Base-by-base conservation (phyloP, 1,284 basidiomycete genomes). In the Ustilago curta region DNA sequence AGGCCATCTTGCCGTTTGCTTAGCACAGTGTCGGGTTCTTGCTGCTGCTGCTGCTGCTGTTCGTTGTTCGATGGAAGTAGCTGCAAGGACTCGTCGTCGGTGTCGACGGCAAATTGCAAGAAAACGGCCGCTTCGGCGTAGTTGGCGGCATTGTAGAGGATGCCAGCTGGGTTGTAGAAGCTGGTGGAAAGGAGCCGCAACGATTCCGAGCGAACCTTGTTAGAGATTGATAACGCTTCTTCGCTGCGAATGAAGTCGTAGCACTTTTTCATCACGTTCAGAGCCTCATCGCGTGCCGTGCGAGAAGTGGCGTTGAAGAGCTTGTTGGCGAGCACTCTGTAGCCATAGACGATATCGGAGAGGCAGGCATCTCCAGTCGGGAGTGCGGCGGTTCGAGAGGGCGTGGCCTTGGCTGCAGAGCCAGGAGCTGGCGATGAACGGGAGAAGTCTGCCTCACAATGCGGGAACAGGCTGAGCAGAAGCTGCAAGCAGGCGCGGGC, bases 141-240 rank as follows among this genome's bases (percentile, higher is more conserved):
- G 19, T 73, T 76, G 12, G 65, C 64, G 0, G 77, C 79, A 27
- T 84, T 84, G 73, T 85, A 87, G 8, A 86, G 74, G 37, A 78
- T 78, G 18, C 82, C 83, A 8, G 81, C 87, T 49, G 83, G 70
- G 50, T 86, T 86, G 70, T 86, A 87, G 29, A 83, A 84, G 5
- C 79, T 76, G 11, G 65, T 82, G 3, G 84, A 82, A 31, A 86
- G 58, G 18, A 73, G 68, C 1, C 67, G 64, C 19, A 70, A 53
- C 32, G 67, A 60, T 49, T 75, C 68, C 5, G 67, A 59, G 25
- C 65, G n/a, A 0, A 52, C 25, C 7, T 59, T 53, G 11, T n/a
- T 14, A 4, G 60, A 50, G 14, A 63, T 53, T 6, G 59, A 43
- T 18, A 56, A 40, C 2, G 53, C 53, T 39, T 32, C 4, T 7